phyloP scores from a whole-genome alignment of 306 rosid genomes.

The Corylus avellana region DNA sequence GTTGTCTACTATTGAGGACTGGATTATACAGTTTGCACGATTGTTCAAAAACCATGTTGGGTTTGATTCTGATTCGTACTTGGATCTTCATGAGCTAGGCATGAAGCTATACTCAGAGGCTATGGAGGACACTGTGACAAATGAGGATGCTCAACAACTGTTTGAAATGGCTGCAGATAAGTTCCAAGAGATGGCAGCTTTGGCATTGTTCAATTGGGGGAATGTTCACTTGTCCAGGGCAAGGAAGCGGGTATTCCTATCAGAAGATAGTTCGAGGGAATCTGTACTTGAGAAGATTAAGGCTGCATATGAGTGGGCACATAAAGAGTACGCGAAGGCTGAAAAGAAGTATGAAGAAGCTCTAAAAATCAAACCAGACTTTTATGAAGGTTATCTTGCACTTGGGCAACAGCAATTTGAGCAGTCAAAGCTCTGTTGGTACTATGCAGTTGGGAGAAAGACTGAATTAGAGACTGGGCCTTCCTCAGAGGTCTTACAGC shows the following conservation, averaged over 20 bases:
- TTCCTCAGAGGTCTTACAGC: constrained; percentile 66
- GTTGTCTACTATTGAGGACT: constrained; percentile 62
- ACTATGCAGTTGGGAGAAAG: constrained; percentile 54
- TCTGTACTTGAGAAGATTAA: constrained; percentile 46
- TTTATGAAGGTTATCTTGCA: constrained; percentile 84
- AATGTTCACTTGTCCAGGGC: constrained; percentile 84
- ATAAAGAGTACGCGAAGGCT: constrained; percentile 66
- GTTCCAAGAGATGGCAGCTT: constrained; percentile 93
- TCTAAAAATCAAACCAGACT: constrained; percentile 66
- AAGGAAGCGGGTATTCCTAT: constrained; percentile 53
- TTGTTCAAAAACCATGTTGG: constrained; percentile 96
- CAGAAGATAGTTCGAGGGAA: constrained; percentile 65
- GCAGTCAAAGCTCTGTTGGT: constrained; percentile 88
- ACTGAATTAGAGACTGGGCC: constrained; percentile 44
- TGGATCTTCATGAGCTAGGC: constrained; percentile 88
- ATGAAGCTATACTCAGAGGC: constrained; percentile 85
- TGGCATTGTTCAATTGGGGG: constrained; percentile 94
- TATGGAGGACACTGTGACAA: constrained; percentile 71
- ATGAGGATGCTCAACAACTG: constrained; percentile 75
- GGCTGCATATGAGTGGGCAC: constrained; percentile 74
- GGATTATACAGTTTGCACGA: constrained; percentile 93
- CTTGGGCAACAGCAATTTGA: constrained; percentile 90
- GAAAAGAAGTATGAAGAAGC: constrained; percentile 74
- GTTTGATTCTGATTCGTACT: constrained; percentile 77
- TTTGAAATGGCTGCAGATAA: constrained; percentile 76